Evolutionary conservation across 2,329 filamentous ascomycete genomes (phyloP).

Genomic region (Kalmusia sp.): DNA sequence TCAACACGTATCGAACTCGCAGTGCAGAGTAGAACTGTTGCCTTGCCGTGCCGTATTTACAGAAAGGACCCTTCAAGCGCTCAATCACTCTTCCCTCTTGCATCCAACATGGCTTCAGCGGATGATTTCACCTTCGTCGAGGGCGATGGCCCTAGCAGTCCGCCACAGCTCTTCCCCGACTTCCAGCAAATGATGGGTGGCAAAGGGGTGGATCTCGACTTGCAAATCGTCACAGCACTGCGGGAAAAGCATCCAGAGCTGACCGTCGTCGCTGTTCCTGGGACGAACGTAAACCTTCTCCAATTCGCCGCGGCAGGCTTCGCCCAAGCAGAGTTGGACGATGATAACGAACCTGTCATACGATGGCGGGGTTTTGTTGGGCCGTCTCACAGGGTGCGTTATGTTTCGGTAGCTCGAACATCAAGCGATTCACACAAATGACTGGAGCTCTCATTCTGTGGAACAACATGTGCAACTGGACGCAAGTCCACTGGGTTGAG

Average conservation of each 20-base stretch:
- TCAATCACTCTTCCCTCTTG: neutral
- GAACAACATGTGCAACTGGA: no score
- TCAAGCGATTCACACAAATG: no score
- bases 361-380: conserved; percentile 48
- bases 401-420: no score
- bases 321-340: conserved; percentile 48
- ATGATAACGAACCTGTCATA: conserved; percentile 45
- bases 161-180: conserved; percentile 43
- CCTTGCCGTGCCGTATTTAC: neutral
- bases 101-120: conserved; percentile 21
- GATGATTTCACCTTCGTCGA: conserved; percentile 46
- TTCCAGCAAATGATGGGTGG: conserved; percentile 43
- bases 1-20: neutral
- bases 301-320: conserved; percentile 52
- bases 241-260: conserved; percentile 45
- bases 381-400: conserved; percentile 27
- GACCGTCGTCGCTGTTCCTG: conserved; percentile 50
- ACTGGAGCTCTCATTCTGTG: no score
- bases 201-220: conserved; percentile 47
- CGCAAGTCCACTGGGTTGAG: neutral
- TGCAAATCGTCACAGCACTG: conserved; percentile 47
- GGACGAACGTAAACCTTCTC: conserved; percentile 46
- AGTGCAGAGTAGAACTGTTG: neutral
- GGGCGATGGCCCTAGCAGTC: conserved; percentile 17
- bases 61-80: neutral